Conservation (phyloP, 805 yeast genomes). For the Kuraishia borneana region DNA sequence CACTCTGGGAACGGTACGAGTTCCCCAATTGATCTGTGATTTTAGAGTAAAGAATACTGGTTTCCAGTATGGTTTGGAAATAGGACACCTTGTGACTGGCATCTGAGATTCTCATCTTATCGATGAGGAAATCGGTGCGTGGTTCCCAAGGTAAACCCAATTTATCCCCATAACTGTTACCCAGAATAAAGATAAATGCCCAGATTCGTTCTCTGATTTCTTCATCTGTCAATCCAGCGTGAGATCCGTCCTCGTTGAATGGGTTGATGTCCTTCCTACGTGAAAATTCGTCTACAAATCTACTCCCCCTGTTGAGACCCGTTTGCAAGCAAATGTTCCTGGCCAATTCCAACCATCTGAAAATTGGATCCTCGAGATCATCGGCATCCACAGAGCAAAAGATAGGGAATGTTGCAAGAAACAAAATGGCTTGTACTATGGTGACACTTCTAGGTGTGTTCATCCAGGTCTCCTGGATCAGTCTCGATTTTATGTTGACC, state of each 20-base stretch:
- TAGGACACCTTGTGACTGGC: constrained; percentile 2
- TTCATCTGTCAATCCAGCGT: constrained; percentile 5
- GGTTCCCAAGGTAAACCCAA: constrained; percentile 15
- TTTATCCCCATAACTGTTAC: constrained; percentile 13
- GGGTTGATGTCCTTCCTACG: constrained; percentile 6
- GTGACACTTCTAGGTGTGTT: constrained; percentile 7
- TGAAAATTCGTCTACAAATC: constrained; percentile 9
- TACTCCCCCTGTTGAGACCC: constrained; percentile 9
- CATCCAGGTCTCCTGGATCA: constrained; percentile 6
- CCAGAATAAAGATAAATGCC: constrained; percentile 15
- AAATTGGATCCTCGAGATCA: constrained; percentile 7
- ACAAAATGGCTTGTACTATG: constrained; percentile 13
- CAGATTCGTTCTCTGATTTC: constrained; percentile 13
- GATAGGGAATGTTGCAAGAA: constrained; percentile 15
- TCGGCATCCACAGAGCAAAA: constrained; percentile 3
- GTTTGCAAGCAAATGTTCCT: constrained; percentile 11
- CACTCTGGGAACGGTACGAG: constrained; percentile 3
- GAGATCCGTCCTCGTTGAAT: background rate
- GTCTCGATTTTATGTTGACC: constrained; percentile 7
- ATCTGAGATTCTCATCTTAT: constrained; percentile 4
- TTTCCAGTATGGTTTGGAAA: constrained; percentile 10
- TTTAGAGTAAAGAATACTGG: constrained; percentile 9
- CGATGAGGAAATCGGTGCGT: constrained; percentile 3
- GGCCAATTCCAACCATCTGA: constrained; percentile 14
- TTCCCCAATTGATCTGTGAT: constrained; percentile 11